Evolutionary conservation across 768 basidiomycete genomes (phyloP).

Genomic region (Auricularia auricula-judae): DNA sequence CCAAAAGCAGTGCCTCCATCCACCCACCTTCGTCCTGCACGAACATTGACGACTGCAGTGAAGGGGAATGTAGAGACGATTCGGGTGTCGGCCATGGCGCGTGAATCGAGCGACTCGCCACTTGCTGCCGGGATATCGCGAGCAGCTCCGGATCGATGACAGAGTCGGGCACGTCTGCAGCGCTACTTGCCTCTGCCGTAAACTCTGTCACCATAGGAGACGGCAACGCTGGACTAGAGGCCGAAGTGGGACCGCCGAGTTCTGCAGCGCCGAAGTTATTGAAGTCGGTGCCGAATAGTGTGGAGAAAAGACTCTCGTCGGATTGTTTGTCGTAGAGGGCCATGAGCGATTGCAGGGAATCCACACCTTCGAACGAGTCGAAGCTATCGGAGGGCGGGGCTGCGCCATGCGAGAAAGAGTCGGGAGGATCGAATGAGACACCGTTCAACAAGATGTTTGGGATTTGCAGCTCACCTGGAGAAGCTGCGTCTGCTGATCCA

Average conservation of each 20-base stretch:
- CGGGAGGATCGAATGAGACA: neutral
- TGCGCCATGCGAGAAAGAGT: neutral
- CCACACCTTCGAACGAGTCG: neutral
- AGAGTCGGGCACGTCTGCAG: no score
- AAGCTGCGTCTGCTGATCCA: neutral
- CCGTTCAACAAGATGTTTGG: neutral
- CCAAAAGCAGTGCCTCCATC: neutral
- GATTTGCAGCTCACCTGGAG: constrained; percentile 2
- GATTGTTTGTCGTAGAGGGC: neutral
- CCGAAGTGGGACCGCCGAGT: no score
- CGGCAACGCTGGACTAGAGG: no score
- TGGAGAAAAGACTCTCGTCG: neutral
- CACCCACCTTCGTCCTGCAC: neutral
- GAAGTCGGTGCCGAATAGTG: neutral
- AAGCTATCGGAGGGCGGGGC: neutral
- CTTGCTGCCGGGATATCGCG: no score
- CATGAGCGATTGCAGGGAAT: neutral
- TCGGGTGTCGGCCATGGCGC: neutral
- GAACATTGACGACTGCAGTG: neutral
- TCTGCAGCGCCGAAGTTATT: no score
- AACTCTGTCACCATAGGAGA: no score
- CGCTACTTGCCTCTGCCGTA: no score
- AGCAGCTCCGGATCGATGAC: no score
- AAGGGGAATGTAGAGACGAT: neutral
- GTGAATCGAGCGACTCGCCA: neutral